Conservation (phyloP, 495 filamentous ascomycete genomes). For the Hyaloscypha variabilis region DNA sequence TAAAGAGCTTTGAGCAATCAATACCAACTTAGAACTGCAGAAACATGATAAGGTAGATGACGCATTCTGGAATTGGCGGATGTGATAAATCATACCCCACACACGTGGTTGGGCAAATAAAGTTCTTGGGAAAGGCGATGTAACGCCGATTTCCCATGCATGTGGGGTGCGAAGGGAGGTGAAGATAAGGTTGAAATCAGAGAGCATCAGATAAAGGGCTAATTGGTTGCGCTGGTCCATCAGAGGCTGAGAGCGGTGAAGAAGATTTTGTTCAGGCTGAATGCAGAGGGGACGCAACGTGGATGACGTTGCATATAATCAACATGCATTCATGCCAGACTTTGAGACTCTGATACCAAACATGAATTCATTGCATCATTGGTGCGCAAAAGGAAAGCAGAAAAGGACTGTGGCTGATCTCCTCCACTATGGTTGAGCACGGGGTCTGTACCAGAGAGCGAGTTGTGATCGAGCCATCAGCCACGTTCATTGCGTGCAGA, state of each 20-base stretch:
- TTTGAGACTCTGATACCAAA: background rate
- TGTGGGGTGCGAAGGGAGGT: conserved; percentile 4
- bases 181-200: conserved; percentile 4
- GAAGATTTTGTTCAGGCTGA: background rate
- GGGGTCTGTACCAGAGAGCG: background rate
- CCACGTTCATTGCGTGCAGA: background rate
- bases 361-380: background rate
- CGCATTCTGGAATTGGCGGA: background rate
- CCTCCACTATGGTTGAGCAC: background rate
- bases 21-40: background rate
- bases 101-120: background rate
- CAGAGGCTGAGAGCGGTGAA: background rate
- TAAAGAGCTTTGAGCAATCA: background rate
- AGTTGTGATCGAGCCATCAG: background rate
- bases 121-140: background rate
- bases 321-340: background rate
- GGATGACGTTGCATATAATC: background rate
- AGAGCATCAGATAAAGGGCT: background rate
- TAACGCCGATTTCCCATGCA: background rate
- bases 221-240: background rate
- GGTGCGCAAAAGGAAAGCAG: background rate
- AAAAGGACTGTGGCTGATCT: background rate
- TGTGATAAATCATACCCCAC: background rate
- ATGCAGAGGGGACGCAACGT: background rate
- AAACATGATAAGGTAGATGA: background rate